Conservation (phyloP, 352 stramenopile genomes). For the Thraustochytrium sp. region DNA sequence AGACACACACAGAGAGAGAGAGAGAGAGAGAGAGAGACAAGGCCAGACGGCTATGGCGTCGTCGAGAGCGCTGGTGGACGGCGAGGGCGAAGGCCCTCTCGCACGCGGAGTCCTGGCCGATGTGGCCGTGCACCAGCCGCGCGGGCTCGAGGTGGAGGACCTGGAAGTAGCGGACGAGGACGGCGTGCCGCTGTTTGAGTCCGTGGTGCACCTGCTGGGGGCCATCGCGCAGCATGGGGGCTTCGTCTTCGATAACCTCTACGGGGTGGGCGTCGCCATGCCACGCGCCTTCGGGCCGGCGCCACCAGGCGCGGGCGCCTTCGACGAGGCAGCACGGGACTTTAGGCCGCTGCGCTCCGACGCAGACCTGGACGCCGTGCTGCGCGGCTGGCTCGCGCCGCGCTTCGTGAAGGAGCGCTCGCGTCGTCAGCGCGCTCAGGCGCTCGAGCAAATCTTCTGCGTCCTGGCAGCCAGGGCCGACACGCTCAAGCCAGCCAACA, state of each 20-base stretch:
- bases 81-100: too few relatives aligned
- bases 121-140: not conserved
- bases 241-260: slow-evolving; percentile 32
- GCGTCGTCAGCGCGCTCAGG: not conserved
- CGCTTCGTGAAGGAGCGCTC: not conserved
- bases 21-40: not conserved
- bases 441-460: not conserved
- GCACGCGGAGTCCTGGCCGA: slow-evolving; percentile 2
- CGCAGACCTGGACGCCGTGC: not conserved
- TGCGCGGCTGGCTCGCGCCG: not conserved
- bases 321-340: not conserved
- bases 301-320: not conserved
- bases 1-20: not conserved
- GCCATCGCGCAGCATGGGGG: slow-evolving; percentile 28
- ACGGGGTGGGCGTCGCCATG: not conserved
- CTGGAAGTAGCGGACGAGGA: slow-evolving; percentile 29
- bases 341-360: not conserved
- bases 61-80: too few relatives aligned
- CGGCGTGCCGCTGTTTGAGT: not conserved
- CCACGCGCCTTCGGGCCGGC: not conserved
- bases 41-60: not conserved
- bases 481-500: not conserved
- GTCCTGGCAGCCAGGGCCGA: not conserved
- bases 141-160: slow-evolving; percentile 12
- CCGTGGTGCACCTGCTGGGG: not conserved